Evolutionary conservation across 306 rosid genomes (phyloP), one percentile per base, ranked within the genome.

Genomic region (Casuarina cunninghamiana): DNA sequence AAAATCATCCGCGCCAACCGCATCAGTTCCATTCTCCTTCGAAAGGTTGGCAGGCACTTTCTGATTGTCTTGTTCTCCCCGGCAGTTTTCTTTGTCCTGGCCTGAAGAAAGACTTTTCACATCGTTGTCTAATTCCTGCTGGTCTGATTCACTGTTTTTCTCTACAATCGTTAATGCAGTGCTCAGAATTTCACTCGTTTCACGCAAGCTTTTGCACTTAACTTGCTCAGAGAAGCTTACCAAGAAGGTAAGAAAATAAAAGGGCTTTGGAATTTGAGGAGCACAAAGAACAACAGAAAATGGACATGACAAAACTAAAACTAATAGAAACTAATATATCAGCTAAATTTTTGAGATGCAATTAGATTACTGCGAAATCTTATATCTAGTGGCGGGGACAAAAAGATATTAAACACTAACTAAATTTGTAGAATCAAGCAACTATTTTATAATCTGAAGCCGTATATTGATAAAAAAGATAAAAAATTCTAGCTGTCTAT

Each of bases 41-140:
- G 84, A 88, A 82, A 92, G 86, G 84, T 88, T 90, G 81, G 88
- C 88, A 61, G 87, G 77, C 58, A 80, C 75, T 85, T 95, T 90
- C 85, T 86, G 90, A 71, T 75, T 83, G 67, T 84, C 85, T 65
- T 88, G 85, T 74, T 79, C 93, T 79, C 80, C 84, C 76, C 81
- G 90, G 76, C 68, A 37, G 69, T 35, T 83, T 53, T 81, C 80
- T 82, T 86, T 75, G 69, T 89, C 93, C 80, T 87, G 96, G 77
- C 79, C 84, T 41, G 91, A 93, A 74, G 86, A 85, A 83, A 88
- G 85, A 81, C 86, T 83, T 82, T 84, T 93, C 1, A 80, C 77
- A 79, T 89, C 91, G 75, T 13, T 35, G 43, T 84, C 82, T 75
- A 69, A 6, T 26, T 61, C 55, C 49, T 79, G 85, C 87, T 84